A percentile compares a stretch with the other conserved stretches of the same genome.
These are phyloP conservation scores for Kwoniella sp. DNA, from an alignment of 768 basidiomycete genomes.

Conservation along the genomic window DNA sequence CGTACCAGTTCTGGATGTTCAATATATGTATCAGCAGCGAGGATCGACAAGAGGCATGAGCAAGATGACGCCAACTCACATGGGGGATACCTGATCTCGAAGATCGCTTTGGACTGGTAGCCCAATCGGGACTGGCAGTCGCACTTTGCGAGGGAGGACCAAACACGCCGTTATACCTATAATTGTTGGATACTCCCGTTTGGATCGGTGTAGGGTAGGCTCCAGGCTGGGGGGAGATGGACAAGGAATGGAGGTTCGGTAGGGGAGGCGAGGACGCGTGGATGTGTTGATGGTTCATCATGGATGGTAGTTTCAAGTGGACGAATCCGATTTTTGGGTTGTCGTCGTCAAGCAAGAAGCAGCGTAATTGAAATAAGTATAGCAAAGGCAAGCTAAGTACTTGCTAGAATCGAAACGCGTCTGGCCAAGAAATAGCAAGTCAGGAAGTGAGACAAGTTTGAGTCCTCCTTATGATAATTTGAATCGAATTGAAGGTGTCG, in stretches of 20 bases:
- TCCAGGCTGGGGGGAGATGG: conserved; percentile 36
- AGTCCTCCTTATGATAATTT: background rate
- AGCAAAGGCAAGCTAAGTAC: too few species aligned
- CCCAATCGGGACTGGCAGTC: conserved; percentile 29
- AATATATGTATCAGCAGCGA: background rate
- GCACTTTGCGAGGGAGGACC: conserved; percentile 35
- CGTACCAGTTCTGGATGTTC: conserved; percentile 43
- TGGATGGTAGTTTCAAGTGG: background rate
- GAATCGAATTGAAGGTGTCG: background rate
- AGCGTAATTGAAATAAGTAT: too few species aligned
- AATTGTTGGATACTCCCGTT: conserved; percentile 20
- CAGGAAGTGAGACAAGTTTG: background rate
- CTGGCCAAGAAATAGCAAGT: background rate
- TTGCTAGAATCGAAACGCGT: conserved; percentile 11
- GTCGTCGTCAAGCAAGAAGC: background rate
- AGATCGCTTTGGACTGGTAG: conserved; percentile 28
- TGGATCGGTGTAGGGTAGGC: conserved; percentile 19
- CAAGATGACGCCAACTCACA: conserved; percentile 11
- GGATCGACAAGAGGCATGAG: background rate
- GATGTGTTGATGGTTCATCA: conserved; percentile 13
- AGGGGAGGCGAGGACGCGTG: conserved; percentile 40
- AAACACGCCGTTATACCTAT: conserved; percentile 48
- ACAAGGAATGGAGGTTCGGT: conserved; percentile 43
- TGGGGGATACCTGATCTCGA: conserved; percentile 39
- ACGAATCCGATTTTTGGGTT: background rate